Percentiles rank a stretch among this genome's conserved stretches.
Conservation (phyloP, 352 stramenopile species). For the Phytophthora ramorum region DNA sequence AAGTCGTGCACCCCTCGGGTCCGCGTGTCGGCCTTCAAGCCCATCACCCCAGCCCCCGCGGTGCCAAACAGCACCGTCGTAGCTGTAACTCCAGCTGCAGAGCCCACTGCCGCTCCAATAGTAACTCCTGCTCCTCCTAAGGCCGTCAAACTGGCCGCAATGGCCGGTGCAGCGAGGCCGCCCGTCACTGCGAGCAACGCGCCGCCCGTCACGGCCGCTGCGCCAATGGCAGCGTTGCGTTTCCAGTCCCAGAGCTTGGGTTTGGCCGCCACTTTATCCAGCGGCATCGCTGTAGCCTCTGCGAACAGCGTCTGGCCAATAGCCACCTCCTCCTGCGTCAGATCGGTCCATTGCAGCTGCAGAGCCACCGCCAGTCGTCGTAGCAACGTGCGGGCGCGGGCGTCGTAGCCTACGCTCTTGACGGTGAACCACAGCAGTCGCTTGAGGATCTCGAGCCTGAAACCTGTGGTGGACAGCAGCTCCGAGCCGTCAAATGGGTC, state of each 20-base stretch:
- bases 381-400: slow-evolving; percentile 63
- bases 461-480: slow-evolving; percentile 38
- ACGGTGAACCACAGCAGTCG: slow-evolving; percentile 83
- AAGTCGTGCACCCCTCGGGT: slow-evolving; percentile 84
- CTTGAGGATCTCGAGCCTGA: slow-evolving; percentile 72
- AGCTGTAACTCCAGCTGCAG: slow-evolving; percentile 62
- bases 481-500: slow-evolving; percentile 15
- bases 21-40: slow-evolving; percentile 80
- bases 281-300: slow-evolving; percentile 75
- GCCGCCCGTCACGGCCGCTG: slow-evolving; percentile 70
- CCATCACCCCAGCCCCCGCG: slow-evolving; percentile 75
- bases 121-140: slow-evolving; percentile 69
- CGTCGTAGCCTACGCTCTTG: slow-evolving; percentile 81
- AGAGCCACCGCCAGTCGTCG: slow-evolving; percentile 55
- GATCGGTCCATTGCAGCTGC: slow-evolving; percentile 60
- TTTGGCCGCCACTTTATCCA: slow-evolving; percentile 66
- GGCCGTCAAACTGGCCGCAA: slow-evolving; percentile 64
- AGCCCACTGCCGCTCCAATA: slow-evolving; percentile 67
- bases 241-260: slow-evolving; percentile 82
- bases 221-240: slow-evolving; percentile 76
- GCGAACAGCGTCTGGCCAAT: slow-evolving; percentile 78
- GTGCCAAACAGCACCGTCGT: slow-evolving; percentile 86
- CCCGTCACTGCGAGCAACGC: slow-evolving; percentile 80
- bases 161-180: slow-evolving; percentile 63
- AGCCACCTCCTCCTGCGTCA: slow-evolving; percentile 70